Conservation (phyloP, 2,329 filamentous ascomycete genomes). For the Fusarium anthophilum region DNA sequence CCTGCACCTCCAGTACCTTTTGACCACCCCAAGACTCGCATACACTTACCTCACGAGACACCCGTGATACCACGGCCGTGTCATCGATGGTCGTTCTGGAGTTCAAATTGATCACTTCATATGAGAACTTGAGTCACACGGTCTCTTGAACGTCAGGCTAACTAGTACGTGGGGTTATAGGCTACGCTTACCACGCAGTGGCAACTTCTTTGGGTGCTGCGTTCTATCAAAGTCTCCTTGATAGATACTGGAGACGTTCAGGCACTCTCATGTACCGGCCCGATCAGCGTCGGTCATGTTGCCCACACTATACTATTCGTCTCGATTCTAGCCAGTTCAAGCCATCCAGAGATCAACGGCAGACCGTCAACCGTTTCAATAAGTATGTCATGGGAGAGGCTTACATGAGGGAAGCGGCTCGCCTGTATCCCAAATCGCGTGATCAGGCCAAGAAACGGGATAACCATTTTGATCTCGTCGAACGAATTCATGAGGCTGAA, state of each 20-base stretch:
- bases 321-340: conserved; percentile 73
- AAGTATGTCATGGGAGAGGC: conserved; percentile 73
- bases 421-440: conserved; percentile 72
- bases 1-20: conserved; percentile 5
- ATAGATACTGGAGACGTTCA: conserved; percentile 82
- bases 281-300: conserved; percentile 83
- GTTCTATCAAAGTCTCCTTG: conserved; percentile 77
- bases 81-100: conserved; percentile 9
- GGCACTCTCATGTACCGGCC: conserved; percentile 79
- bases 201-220: conserved; percentile 68
- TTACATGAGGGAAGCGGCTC: conserved; percentile 72
- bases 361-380: conserved; percentile 81
- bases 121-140: background rate
- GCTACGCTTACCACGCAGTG: conserved; percentile 76
- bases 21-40: background rate
- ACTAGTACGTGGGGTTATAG: conserved; percentile 54
- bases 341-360: conserved; percentile 76
- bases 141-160: conserved; percentile 25
- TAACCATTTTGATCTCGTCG: conserved; percentile 72
- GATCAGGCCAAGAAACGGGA: conserved; percentile 71
- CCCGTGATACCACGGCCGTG: background rate
- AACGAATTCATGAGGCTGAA: conserved; percentile 77
- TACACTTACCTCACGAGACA: conserved; percentile 6
- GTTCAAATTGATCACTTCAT: background rate
- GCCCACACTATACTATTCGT: conserved; percentile 88